Percentiles rank a stretch among this genome's conserved stretches.
Conservation (phyloP, 2,329 filamentous ascomycete genomes). For the Xylariaceae sp. region DNA sequence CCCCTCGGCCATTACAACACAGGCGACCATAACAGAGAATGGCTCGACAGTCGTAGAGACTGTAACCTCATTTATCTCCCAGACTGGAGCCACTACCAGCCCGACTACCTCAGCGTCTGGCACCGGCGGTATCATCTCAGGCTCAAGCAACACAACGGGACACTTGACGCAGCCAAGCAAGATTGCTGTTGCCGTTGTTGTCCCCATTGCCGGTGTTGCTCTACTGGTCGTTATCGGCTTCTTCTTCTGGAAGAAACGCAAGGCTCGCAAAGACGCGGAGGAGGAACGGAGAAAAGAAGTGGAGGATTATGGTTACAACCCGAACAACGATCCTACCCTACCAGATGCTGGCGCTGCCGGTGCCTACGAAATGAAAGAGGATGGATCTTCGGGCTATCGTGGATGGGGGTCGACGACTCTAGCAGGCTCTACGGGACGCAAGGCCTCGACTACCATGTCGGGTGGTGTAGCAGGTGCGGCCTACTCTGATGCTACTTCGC, state of each 20-base stretch:
- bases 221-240: constrained; percentile 73
- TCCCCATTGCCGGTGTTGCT: constrained; percentile 86
- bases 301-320: constrained; percentile 95
- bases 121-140: constrained; percentile 18
- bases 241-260: constrained; percentile 85
- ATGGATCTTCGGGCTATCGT: constrained; percentile 76
- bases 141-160: constrained; percentile 24
- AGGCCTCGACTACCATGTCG: constrained; percentile 86
- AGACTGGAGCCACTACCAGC: constrained; percentile 3
- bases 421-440: constrained; percentile 68
- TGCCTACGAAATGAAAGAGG: constrained; percentile 74
- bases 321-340: constrained; percentile 88
- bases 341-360: constrained; percentile 50
- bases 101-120: constrained; percentile 18
- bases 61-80: constrained; percentile 25
- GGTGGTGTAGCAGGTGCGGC: constrained; percentile 64
- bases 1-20: background rate
- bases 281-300: constrained; percentile 93
- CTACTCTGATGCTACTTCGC: constrained; percentile 73
- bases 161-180: constrained; percentile 63
- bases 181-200: constrained; percentile 90
- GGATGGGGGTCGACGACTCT: constrained; percentile 85
- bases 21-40: constrained; percentile 14
- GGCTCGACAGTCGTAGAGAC: constrained; percentile 23
- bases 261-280: constrained; percentile 78